A percentile compares a stretch with the other conserved stretches of the same genome.
phyloP scores from a whole-genome alignment of 1,284 basidiomycete species.

The Cryptococcus sp. region DNA sequence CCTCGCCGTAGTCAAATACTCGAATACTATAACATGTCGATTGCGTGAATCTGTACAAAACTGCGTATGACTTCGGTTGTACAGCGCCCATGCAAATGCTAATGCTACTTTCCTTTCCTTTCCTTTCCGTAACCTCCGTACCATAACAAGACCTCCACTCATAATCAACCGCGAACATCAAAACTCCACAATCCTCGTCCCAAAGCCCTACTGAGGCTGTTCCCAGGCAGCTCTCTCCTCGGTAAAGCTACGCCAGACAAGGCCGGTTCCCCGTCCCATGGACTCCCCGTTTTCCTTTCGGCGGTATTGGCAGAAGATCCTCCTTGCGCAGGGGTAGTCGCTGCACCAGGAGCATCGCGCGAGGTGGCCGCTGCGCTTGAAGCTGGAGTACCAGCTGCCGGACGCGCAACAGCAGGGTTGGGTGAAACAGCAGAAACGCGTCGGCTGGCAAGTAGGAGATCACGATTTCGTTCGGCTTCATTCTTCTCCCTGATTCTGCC shows the following conservation, averaged over 20 bases:
- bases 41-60: neutral
- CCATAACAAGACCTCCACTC: neutral
- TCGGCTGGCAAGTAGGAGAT: slow-evolving; percentile 36
- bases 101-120: neutral
- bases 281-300: slow-evolving; percentile 2
- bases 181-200: slow-evolving; percentile 43
- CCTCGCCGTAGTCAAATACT: no score
- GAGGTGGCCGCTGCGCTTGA: neutral
- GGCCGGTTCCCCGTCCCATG: slow-evolving; percentile 29
- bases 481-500: slow-evolving; percentile 18
- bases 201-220: slow-evolving; percentile 17
- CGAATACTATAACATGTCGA: no score
- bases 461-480: slow-evolving; percentile 42
- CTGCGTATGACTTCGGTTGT: neutral
- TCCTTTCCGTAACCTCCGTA: neutral
- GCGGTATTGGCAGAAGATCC: slow-evolving; percentile 5
- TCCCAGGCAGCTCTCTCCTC: slow-evolving; percentile 23
- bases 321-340: neutral
- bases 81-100: no score
- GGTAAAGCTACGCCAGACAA: slow-evolving; percentile 31
- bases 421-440: slow-evolving; percentile 37
- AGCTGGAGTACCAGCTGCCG: slow-evolving; percentile 1
- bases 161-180: slow-evolving; percentile 24
- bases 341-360: neutral
- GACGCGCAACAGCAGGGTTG: slow-evolving; percentile 7